Conservation (phyloP, 306 rosid genomes). For the Medicago lupulina region DNA sequence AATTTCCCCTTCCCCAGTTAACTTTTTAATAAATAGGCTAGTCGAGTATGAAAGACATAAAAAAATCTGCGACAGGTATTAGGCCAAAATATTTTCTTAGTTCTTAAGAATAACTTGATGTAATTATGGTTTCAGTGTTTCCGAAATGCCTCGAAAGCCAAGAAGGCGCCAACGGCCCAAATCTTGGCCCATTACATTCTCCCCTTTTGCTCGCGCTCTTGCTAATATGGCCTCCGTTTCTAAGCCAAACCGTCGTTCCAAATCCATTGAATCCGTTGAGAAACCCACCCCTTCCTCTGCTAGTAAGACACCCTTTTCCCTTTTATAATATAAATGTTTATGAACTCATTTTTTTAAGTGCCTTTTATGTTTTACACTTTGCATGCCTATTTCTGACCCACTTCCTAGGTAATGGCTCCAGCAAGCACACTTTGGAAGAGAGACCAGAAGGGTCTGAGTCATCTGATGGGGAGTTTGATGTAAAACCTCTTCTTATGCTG, state of each 20-base stretch:
- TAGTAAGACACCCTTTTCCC: constrained; percentile 32
- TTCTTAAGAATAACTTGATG: not conserved
- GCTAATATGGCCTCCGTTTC: constrained; percentile 47
- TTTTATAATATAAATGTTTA: constrained; percentile 6
- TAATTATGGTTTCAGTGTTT: not conserved
- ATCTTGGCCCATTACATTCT: constrained; percentile 64
- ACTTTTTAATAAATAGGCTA: not conserved
- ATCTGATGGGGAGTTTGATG: constrained; percentile 72
- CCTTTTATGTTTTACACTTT: constrained; percentile 26
- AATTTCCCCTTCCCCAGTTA: too few species aligned
- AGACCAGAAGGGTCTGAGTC: constrained; percentile 50
- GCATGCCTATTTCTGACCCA: constrained; percentile 2
- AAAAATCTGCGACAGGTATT: not conserved
- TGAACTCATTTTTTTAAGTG: not conserved
- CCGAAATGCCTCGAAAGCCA: constrained; percentile 60
- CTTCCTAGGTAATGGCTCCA: constrained; percentile 50
- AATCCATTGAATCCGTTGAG: constrained; percentile 25
- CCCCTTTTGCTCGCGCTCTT: constrained; percentile 64
- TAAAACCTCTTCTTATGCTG: constrained; percentile 41
- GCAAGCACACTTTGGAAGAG: constrained; percentile 38
- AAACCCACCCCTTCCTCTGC: constrained; percentile 35
- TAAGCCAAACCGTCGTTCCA: constrained; percentile 34
- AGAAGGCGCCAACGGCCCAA: constrained; percentile 43
- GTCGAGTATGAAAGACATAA: not conserved
- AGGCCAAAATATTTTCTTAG: not conserved